A percentile compares a stretch with the other conserved stretches of the same genome.
phyloP scores from a whole-genome alignment of 192 early-diverging fungal genomes.

The Linnemannia hyalina region DNA sequence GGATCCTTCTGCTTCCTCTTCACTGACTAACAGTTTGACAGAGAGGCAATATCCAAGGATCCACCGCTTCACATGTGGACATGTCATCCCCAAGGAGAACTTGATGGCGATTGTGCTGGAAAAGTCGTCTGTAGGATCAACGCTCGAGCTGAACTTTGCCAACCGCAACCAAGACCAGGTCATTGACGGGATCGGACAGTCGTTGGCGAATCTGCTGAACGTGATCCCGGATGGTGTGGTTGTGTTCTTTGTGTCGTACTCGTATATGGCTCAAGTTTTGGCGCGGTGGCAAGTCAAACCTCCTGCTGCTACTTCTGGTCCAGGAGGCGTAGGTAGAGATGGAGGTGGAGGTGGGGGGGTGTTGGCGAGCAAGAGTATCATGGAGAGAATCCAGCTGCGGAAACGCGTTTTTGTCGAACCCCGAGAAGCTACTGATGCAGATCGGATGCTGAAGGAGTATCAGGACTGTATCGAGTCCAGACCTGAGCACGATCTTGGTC shows the following conservation, averaged over 20 bases:
- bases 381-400: constrained; percentile 32
- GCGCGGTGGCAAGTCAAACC: constrained; percentile 62
- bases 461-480: constrained; percentile 56
- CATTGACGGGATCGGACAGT: constrained; percentile 79
- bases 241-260: constrained; percentile 89
- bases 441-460: constrained; percentile 74
- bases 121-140: constrained; percentile 72
- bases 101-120: constrained; percentile 74
- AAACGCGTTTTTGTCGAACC: constrained; percentile 82
- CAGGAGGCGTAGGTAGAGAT: neutral
- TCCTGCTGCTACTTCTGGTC: neutral
- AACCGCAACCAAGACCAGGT: constrained; percentile 58
- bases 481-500: constrained; percentile 27
- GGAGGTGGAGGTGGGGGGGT: neutral
- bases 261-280: constrained; percentile 75
- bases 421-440: constrained; percentile 61
- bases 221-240: constrained; percentile 89
- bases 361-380: constrained; percentile 7
- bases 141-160: constrained; percentile 78
- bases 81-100: constrained; percentile 86
- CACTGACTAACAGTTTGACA: neutral
- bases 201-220: constrained; percentile 76
- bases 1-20: neutral
- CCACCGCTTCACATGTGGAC: constrained; percentile 82
- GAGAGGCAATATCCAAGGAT: constrained; percentile 55